phyloP scores from a whole-genome alignment of 1,139 yeast species.

The Dujonia santamariae region DNA sequence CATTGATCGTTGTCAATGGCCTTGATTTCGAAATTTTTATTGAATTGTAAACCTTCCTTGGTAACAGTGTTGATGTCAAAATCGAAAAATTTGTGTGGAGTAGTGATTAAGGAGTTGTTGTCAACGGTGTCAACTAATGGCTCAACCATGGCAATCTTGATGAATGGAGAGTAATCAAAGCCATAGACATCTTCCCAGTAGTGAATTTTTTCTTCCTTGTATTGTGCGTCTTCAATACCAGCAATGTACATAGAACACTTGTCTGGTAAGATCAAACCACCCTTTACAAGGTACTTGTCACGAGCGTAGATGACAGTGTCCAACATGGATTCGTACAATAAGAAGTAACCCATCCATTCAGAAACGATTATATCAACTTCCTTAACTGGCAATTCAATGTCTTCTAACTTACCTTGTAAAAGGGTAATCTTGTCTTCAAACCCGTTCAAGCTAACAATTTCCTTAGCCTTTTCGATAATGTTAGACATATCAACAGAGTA shows the following conservation, averaged over 20 bases:
- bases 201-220: constrained; percentile 87
- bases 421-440: constrained; percentile 83
- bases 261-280: constrained; percentile 94
- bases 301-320: constrained; percentile 95
- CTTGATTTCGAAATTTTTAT: constrained; percentile 59
- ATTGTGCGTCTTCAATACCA: constrained; percentile 91
- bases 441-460: constrained; percentile 83
- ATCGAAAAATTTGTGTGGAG: constrained; percentile 67
- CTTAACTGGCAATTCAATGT: constrained; percentile 73
- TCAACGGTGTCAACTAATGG: constrained; percentile 95
- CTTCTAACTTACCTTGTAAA: constrained; percentile 92
- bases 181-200: constrained; percentile 98
- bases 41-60: constrained; percentile 77
- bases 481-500: constrained; percentile 97
- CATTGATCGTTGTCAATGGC: constrained; percentile 79
- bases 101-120: constrained; percentile 70
- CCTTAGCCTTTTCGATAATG: constrained; percentile 89
- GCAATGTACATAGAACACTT: constrained; percentile 89
- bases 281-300: constrained; percentile 82
- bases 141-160: constrained; percentile 79
- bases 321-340: constrained; percentile 94
- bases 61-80: constrained; percentile 89
- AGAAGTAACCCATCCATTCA: constrained; percentile 99
- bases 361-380: constrained; percentile 92
- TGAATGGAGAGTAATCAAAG: constrained; percentile 79